Base-by-base conservation (phyloP, 106 monocot species). In the Platanthera zijinensis region DNA sequence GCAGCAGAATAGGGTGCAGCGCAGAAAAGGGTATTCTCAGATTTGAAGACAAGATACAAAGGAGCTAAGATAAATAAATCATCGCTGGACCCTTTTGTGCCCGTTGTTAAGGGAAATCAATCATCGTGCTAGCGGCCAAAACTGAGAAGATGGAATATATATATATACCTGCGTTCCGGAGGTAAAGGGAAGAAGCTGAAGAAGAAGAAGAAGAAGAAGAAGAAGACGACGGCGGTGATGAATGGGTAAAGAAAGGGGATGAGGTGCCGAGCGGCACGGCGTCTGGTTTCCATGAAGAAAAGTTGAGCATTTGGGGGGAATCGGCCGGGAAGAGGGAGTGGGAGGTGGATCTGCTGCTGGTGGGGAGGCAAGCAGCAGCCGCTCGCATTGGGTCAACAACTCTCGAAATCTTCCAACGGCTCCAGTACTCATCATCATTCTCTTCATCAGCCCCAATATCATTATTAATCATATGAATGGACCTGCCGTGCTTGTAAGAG, bases 271-370 rank as follows among this genome's bases (percentile, higher is more conserved):
- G 21, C 75, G 39, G 4, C 57, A 39, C 6, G 32, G 57, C 22
- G 46, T 54, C 30, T 56, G 30, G 15, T 54, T 54, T 57, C 28
- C 45, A 57, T 59, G 75, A 75, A 45, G 75, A 75, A 39, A 75
- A 75, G 75, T 57, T 32, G 30, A 75, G 75, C 75, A 75, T 75
- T 75, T 75, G 53, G 15, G 56, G 45, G 39, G 32, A 56, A 18
- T 57, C 32, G 57, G 54, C 18, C 8, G 66, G 39, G 12, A 30
- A 67, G 12, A 25, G 11, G 9, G 67, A 39, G 10, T 32, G 67
- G 39, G 25, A 39, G 39, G 12, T 22, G 67, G 67, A 67, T 67
- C 30, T 39, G 22, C 30, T 39, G 22, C 7, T 14, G 14, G 53
- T 53, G 12, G 8, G 25, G 12, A 39, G 67, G 32, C 64, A 66